A percentile compares a stretch with the other conserved stretches of the same genome.
Conservation (phyloP, 192 early-diverging fungal genomes). For the Backusella parvicylindrica region DNA sequence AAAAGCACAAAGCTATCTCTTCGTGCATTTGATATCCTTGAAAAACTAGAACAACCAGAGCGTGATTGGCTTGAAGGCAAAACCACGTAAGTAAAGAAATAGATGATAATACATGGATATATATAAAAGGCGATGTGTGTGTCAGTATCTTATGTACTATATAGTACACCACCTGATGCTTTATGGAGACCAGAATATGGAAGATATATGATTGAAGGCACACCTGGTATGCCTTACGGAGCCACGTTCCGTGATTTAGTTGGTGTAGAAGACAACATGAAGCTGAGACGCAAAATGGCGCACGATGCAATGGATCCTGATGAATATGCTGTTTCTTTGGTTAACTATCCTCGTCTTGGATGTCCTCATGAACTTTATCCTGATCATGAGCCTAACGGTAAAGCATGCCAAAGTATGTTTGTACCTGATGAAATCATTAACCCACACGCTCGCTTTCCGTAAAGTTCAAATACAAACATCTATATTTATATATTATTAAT, state of each 20-base stretch:
- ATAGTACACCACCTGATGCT: slow-evolving; percentile 39
- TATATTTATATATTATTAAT: neutral
- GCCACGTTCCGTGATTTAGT: slow-evolving; percentile 75
- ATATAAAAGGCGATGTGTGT: too few relatives aligned
- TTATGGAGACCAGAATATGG: slow-evolving; percentile 98
- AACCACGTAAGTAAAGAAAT: slow-evolving; percentile 17
- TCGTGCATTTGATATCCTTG: slow-evolving; percentile 79
- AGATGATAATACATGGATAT: neutral
- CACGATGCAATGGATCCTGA: slow-evolving; percentile 56
- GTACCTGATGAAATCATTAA: slow-evolving; percentile 93
- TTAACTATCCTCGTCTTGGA: slow-evolving; percentile 91
- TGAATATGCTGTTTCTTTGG: slow-evolving; percentile 77
- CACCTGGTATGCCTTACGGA: slow-evolving; percentile 90
- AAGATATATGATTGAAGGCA: slow-evolving; percentile 95
- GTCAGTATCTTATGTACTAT: neutral
- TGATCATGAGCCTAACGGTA: slow-evolving; percentile 59
- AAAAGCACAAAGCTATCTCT: slow-evolving; percentile 71
- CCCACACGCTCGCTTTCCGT: slow-evolving; percentile 90
- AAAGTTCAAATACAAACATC: too few relatives aligned
- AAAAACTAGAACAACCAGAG: slow-evolving; percentile 70
- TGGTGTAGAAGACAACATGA: slow-evolving; percentile 89
- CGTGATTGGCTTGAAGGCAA: slow-evolving; percentile 42
- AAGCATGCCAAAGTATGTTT: slow-evolving; percentile 82
- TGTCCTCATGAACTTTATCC: slow-evolving; percentile 70
- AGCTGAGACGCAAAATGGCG: slow-evolving; percentile 68